Evolutionary conservation across 2,329 filamentous ascomycete species (phyloP), one percentile per base, ranked within the genome.

Genomic region (Talaromyces sp.): DNA sequence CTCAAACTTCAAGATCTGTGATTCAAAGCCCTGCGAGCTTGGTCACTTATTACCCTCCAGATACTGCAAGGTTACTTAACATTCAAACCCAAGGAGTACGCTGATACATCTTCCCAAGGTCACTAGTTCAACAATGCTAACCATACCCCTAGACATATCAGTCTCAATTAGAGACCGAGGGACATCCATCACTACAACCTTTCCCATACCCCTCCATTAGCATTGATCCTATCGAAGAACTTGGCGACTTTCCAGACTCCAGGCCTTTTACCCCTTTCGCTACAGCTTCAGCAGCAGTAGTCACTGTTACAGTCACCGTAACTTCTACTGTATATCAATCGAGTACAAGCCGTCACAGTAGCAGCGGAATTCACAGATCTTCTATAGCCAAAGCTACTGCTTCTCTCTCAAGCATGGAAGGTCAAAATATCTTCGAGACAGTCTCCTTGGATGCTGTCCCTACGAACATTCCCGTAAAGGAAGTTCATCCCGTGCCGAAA

Each of bases 401-500:
- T 49, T 24, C 50, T 33, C 13, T 64, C 35, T 56, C 67, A 24
- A 60, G 49, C 24, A 79, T 79, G 76, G 66, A 69, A 27, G 69
- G 69, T 41, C 78, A 82, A 67, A 74, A 82, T 68, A 73, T 80
- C 16, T 82, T 82, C 68, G 62, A 74, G 43, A 79, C 80, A 4
- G 70, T 82, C 58, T 74, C 74, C 27, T 75, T 75, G 56, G 76
- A 73, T 22, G 69, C 73, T 16, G 73, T 79, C 41, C 79, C 80
- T 3, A 63, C 68, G 11, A 79, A 73, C 37, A 79, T 82, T 62
- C 66, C 70, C 37, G 68, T 73, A 45, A 75, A 79, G 43, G 56
- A 74, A 57, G 79, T 80, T 59, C 80, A 82, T 67, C 80, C 79
- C 13, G 75, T 82, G 22, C 70, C 74, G 9, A 79, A 76, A 39